Evolutionary conservation across 148 eudicot species (phyloP).

Genomic region (Fagopyrum tataricum): DNA sequence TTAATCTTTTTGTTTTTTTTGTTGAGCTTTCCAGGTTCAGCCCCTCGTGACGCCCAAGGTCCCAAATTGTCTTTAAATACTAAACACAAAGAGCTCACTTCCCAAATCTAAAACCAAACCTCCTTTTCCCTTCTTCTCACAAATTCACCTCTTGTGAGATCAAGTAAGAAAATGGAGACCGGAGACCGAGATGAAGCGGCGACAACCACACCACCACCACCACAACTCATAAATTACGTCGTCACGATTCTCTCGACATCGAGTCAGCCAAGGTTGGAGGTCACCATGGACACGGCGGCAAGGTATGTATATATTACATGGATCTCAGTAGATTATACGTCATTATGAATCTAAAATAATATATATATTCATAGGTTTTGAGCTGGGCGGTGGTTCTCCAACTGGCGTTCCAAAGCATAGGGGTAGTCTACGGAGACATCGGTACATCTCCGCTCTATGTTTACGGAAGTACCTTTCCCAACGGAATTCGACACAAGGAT

Average conservation of each 20-base stretch:
- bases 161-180: background rate
- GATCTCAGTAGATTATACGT: background rate
- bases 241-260: conserved; percentile 15
- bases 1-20: too few species aligned
- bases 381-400: conserved; percentile 27
- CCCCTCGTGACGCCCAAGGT: background rate
- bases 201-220: too few species aligned
- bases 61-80: background rate
- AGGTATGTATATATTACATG: background rate
- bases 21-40: background rate
- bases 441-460: conserved; percentile 41
- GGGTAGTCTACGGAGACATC: conserved; percentile 33
- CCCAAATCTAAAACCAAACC: background rate
- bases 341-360: background rate
- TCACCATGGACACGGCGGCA: conserved; percentile 14
- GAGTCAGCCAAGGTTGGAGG: conserved; percentile 16
- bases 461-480: conserved; percentile 24
- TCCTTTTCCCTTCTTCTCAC: background rate
- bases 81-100: background rate
- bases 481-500: conserved; percentile 21
- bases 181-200: background rate
- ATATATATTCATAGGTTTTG: conserved; percentile 11
- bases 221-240: conserved; percentile 1
- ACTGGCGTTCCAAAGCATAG: conserved; percentile 41
- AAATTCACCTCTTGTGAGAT: too few species aligned